These are phyloP conservation scores for Tulasnella sp. DNA, from an alignment of 768 basidiomycete genomes.

Conservation along the genomic window DNA sequence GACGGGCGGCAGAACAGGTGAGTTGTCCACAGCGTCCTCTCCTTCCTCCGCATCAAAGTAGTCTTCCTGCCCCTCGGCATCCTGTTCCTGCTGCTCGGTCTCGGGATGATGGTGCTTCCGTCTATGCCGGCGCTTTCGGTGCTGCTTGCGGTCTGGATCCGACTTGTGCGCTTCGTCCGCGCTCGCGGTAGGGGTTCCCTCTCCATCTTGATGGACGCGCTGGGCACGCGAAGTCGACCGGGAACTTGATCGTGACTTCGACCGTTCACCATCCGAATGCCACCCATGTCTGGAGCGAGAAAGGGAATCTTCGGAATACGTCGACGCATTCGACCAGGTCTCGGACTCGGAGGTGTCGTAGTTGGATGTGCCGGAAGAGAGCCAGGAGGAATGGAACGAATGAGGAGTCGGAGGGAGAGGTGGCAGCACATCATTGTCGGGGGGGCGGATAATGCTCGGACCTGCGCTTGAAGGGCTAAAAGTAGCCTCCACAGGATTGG, in stretches of 20 bases:
- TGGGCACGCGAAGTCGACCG: slow-evolving; percentile 1
- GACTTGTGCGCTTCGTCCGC: background rate
- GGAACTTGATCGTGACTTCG: background rate
- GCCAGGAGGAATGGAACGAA: background rate
- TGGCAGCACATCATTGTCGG: background rate
- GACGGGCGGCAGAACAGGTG: slow-evolving; percentile 66
- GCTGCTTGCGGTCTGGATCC: background rate
- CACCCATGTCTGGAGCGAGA: background rate
- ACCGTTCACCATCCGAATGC: background rate
- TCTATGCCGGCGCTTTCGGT: background rate
- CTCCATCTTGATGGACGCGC: background rate
- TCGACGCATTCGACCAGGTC: slow-evolving; percentile 28
- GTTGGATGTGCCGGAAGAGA: background rate
- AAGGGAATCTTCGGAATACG: background rate
- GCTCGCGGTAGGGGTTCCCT: slow-evolving; percentile 5
- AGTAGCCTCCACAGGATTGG: background rate
- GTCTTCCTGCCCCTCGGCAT: slow-evolving; percentile 37
- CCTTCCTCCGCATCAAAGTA: slow-evolving; percentile 41
- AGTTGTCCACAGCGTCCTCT: background rate
- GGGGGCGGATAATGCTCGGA: background rate
- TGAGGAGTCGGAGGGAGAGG: background rate
- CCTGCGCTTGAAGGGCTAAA: background rate
- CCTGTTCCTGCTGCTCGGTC: background rate
- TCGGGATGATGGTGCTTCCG: background rate
- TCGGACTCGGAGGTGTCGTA: slow-evolving; percentile 25